Conservation (phyloP, 768 basidiomycete species). For the Panus rudis region DNA sequence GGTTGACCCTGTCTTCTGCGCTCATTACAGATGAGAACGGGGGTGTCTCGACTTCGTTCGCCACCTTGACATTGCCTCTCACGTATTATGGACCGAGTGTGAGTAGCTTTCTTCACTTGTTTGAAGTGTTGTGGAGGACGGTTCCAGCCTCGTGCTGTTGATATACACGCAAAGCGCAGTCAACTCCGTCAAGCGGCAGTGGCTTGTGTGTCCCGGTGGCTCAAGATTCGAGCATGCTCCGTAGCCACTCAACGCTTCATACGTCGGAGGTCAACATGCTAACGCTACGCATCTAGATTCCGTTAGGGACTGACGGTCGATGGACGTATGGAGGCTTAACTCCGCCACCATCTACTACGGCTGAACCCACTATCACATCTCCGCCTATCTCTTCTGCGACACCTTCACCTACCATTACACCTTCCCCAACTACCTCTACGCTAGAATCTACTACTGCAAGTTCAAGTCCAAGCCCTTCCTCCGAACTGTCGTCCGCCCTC, state of each 20-base stretch:
- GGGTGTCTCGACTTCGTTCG: conserved; percentile 46
- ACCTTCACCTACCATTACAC: conserved; percentile 14
- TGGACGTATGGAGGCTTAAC: conserved; percentile 76
- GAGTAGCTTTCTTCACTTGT: conserved; percentile 30
- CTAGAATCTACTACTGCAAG: conserved; percentile 21
- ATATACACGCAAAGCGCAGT: too few species aligned
- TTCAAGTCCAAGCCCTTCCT: conserved; percentile 26
- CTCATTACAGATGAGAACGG: conserved; percentile 49
- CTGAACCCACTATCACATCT: conserved; percentile 12
- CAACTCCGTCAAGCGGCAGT: too few species aligned
- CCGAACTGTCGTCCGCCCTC: conserved; percentile 4
- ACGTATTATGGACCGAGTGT: conserved; percentile 83
- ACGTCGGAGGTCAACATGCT: too few species aligned
- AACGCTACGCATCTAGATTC: conserved; percentile 44
- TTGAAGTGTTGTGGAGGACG: too few species aligned
- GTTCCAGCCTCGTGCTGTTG: too few species aligned
- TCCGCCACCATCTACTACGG: conserved; percentile 42
- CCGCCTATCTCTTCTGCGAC: conserved; percentile 14
- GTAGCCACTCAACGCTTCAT: too few species aligned
- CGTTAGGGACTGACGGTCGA: conserved; percentile 50
- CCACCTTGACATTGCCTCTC: conserved; percentile 56
- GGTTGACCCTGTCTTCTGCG: conserved; percentile 57
- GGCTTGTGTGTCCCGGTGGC: too few species aligned
- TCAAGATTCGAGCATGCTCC: background rate
- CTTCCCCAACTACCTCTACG: conserved; percentile 18